phyloP scores from a whole-genome alignment of 129 eudicot genomes.

The Lonicera japonica region DNA sequence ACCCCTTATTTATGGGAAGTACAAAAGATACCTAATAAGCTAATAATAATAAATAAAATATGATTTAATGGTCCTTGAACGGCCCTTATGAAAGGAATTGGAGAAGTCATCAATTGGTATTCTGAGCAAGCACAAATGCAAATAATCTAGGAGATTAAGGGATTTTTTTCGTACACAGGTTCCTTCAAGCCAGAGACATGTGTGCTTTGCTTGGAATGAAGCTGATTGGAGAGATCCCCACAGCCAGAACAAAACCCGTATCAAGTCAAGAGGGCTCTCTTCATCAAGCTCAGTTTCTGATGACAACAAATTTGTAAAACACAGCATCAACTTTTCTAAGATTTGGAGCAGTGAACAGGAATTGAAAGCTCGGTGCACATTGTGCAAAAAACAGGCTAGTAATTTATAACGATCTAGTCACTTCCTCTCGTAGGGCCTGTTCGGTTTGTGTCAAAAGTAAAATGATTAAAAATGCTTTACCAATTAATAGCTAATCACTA shows the following conservation, averaged over 20 bases:
- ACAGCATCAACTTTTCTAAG: conserved; percentile 55
- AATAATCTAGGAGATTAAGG: not conserved
- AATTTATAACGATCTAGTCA: not conserved
- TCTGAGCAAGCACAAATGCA: too few relatives aligned
- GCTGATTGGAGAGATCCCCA: conserved; percentile 40
- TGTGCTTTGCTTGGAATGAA: conserved; percentile 55
- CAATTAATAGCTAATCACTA: too few relatives aligned
- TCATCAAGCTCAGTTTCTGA: conserved; percentile 55
- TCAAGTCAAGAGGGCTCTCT: conserved; percentile 45
- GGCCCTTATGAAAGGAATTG: too few relatives aligned
- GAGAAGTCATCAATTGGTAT: too few relatives aligned
- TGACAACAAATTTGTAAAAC: conserved; percentile 54
- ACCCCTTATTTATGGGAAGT: too few relatives aligned
- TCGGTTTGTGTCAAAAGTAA: too few relatives aligned
- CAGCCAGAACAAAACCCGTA: conserved; percentile 36
- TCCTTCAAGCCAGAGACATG: conserved; percentile 75
- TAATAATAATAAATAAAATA: too few relatives aligned
- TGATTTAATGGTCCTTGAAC: too few relatives aligned
- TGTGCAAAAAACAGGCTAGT: conserved; percentile 69
- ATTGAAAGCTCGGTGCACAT: conserved; percentile 47
- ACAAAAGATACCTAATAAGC: too few relatives aligned
- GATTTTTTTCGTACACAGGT: conserved; percentile 38
- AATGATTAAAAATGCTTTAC: too few relatives aligned
- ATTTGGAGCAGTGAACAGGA: conserved; percentile 90
- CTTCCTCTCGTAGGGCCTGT: too few relatives aligned